A percentile compares a stretch with the other conserved stretches of the same genome.
Evolutionary conservation across 805 yeast genomes (phyloP).

Genomic region (Torulaspora delbrueckii): DNA sequence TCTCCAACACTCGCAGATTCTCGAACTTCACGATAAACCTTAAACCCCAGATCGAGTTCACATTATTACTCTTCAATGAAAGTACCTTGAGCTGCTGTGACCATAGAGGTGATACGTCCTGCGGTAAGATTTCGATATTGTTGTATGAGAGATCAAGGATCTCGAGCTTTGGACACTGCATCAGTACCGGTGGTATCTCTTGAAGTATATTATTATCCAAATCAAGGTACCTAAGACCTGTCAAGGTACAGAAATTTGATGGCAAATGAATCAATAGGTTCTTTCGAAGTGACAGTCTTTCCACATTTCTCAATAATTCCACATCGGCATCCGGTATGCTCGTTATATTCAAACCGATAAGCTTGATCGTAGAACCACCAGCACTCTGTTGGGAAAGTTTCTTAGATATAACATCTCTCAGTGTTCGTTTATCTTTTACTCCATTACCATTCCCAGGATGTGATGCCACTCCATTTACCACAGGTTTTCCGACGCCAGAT

Average conservation of each 20-base stretch:
- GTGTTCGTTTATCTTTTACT: slow-evolving; percentile 6
- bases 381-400: slow-evolving; percentile 18
- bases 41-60: slow-evolving; percentile 42
- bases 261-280: slow-evolving; percentile 50
- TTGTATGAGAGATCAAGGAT: slow-evolving; percentile 64
- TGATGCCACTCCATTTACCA: not conserved
- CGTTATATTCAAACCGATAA: slow-evolving; percentile 38
- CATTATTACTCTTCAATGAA: slow-evolving; percentile 55
- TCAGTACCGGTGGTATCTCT: slow-evolving; percentile 47
- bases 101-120: slow-evolving; percentile 38
- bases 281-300: slow-evolving; percentile 50
- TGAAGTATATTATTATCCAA: slow-evolving; percentile 55
- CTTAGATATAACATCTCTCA: slow-evolving; percentile 9
- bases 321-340: slow-evolving; percentile 39
- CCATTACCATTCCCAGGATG: not conserved
- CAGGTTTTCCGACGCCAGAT: not conserved
- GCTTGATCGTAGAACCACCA: slow-evolving; percentile 32
- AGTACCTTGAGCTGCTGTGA: slow-evolving; percentile 47
- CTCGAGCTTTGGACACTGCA: slow-evolving; percentile 44
- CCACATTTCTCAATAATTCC: slow-evolving; percentile 37
- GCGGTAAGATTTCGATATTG: slow-evolving; percentile 45
- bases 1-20: slow-evolving; percentile 52
- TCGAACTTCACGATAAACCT: slow-evolving; percentile 52
- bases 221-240: slow-evolving; percentile 55
- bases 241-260: slow-evolving; percentile 40